Evolutionary conservation across 306 rosid genomes (phyloP).

Genomic region (Sesbania bispinosa): DNA sequence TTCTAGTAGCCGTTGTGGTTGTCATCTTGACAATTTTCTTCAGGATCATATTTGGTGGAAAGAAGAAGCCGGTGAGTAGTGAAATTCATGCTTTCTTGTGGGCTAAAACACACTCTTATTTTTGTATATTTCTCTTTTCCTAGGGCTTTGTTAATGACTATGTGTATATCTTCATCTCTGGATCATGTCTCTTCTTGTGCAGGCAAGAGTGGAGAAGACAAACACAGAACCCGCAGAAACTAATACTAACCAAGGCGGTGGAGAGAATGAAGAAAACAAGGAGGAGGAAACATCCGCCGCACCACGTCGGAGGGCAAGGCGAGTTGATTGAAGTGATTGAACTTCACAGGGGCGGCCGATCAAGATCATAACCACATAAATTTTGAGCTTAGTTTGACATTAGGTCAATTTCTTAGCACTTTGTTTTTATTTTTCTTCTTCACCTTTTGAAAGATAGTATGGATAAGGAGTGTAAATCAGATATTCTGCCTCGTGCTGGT

Average conservation of each 20-base stretch:
- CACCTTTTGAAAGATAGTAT: constrained; percentile 20
- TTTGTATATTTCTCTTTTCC: background rate
- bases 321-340: constrained; percentile 52
- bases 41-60: constrained; percentile 73
- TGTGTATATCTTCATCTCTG: background rate
- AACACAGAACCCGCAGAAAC: constrained; percentile 36
- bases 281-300: constrained; percentile 48
- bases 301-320: constrained; percentile 65
- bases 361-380: constrained; percentile 25
- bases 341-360: constrained; percentile 26
- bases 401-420: constrained; percentile 25
- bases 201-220: constrained; percentile 45
- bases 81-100: background rate
- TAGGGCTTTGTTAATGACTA: background rate
- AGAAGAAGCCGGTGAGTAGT: constrained; percentile 59
- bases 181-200: constrained; percentile 20
- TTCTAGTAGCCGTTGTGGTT: constrained; percentile 54
- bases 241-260: constrained; percentile 34
- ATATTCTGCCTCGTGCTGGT: constrained; percentile 19
- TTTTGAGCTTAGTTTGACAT: constrained; percentile 40
- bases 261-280: constrained; percentile 51
- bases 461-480: constrained; percentile 36
- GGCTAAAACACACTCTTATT: background rate
- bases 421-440: constrained; percentile 16
- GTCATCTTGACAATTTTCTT: constrained; percentile 54